Evolutionary conservation across 2,329 filamentous ascomycete species (phyloP), one percentile per base, ranked within the genome.

Genomic region (Drechslerella dactyloides): DNA sequence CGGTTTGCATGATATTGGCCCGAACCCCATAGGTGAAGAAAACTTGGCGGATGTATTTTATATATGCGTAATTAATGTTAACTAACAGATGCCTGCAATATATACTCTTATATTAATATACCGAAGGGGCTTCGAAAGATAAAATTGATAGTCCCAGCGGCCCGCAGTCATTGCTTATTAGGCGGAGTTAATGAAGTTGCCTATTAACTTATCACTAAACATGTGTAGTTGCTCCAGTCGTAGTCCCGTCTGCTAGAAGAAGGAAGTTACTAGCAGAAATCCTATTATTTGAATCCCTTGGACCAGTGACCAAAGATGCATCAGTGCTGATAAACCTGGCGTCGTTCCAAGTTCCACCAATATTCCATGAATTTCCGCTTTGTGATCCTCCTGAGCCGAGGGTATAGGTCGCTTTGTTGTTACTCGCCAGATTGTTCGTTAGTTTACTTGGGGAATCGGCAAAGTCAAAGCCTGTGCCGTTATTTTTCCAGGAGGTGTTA

Each of bases 401-500:
- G 5, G 75, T 72, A 70, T 79, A 76, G 2, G 73, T 74, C 35
- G 75, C 76, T 6, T 59, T 75, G 46, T 81, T 81, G 19, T 75
- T 74, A 0, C 77, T 79, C 2, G 81, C 81, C 57, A 83, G 76
- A 65, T 82, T 83, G 52, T 76, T 77, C 4, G 70, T 79, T 23
- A 83, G 74, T 15, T 76, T 79, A 1, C 79, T 78, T 0, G 77
- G 76, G 23, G 79, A 77, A 17, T 75, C 53, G 2, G 58, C 77
- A 27, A 81, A 77, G 62, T 80, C 77, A 76, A 81, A 82, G 7
- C 81, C 81, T 15, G 80, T 78, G 30, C 79, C 80, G 2, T 76
- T 79, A 56, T 83, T 83, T 73, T 81, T 81, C 79, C 80, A 83
- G 2, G 82, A 82, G 0, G 81, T 83, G 77, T 82, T 82, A 60